phyloP scores from a whole-genome alignment of 192 early-diverging fungal species.

The Allomyces macrogynus region DNA sequence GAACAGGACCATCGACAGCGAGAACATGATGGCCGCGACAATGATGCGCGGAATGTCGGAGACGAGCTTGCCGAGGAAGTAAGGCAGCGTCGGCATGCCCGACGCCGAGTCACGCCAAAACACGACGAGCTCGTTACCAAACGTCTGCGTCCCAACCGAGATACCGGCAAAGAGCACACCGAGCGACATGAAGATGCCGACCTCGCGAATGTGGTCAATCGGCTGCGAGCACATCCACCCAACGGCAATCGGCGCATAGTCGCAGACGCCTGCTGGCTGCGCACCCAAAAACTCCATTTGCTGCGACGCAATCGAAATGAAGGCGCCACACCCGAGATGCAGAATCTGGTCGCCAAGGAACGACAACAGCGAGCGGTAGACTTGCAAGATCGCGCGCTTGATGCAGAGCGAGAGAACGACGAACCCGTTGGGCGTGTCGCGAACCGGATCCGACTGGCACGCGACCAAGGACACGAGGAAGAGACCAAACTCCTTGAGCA shows the following conservation, averaged over 20 bases:
- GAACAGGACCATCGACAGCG: slow-evolving; percentile 32
- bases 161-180: slow-evolving; percentile 40
- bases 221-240: slow-evolving; percentile 6
- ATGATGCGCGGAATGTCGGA: slow-evolving; percentile 38
- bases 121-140: slow-evolving; percentile 39
- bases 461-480: slow-evolving; percentile 15
- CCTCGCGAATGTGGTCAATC: slow-evolving; percentile 17
- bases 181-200: slow-evolving; percentile 32
- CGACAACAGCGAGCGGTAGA: slow-evolving; percentile 20
- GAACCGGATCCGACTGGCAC: slow-evolving; percentile 13
- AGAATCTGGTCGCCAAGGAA: slow-evolving; percentile 31
- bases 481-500: slow-evolving; percentile 6
- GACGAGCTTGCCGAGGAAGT: slow-evolving; percentile 36
- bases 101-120: slow-evolving; percentile 39
- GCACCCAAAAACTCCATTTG: slow-evolving; percentile 27
- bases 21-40: slow-evolving; percentile 32
- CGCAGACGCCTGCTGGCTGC: slow-evolving; percentile 22
- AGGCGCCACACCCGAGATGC: slow-evolving; percentile 29
- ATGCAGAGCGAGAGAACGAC: slow-evolving; percentile 25
- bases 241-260: slow-evolving; percentile 19
- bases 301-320: slow-evolving; percentile 23
- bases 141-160: slow-evolving; percentile 31
- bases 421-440: slow-evolving; percentile 23
- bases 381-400: slow-evolving; percentile 17
- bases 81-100: slow-evolving; percentile 35